These are phyloP conservation scores for Skeletonema potamos DNA, from an alignment of 108 stramenopile species.

Conservation along the genomic window DNA sequence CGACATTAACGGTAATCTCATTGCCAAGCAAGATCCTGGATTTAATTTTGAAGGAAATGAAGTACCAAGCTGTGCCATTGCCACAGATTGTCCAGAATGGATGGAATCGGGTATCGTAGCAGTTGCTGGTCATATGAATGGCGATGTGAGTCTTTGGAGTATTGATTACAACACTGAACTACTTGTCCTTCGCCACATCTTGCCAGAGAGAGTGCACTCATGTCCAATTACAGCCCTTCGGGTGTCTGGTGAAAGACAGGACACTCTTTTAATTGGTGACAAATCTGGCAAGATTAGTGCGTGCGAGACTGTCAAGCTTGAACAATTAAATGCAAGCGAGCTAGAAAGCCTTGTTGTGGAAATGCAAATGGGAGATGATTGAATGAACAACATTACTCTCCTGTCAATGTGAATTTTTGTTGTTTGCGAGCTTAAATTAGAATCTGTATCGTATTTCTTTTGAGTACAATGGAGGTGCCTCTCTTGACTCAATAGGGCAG, in stretches of 20 bases:
- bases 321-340: slow-evolving; percentile 64
- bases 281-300: slow-evolving; percentile 82
- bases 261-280: slow-evolving; percentile 89
- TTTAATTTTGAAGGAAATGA: slow-evolving; percentile 47
- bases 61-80: slow-evolving; percentile 77
- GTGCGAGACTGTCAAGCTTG: slow-evolving; percentile 75
- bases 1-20: slow-evolving; percentile 88
- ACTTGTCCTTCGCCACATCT: slow-evolving; percentile 53
- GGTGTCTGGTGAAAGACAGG: slow-evolving; percentile 63
- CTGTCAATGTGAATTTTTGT: neutral
- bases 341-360: slow-evolving; percentile 7
- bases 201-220: slow-evolving; percentile 74
- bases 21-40: slow-evolving; percentile 71
- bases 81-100: slow-evolving; percentile 94
- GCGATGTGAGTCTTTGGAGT: slow-evolving; percentile 92
- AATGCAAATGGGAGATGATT: slow-evolving; percentile 6
- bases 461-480: too few relatives aligned
- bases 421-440: neutral
- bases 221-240: slow-evolving; percentile 80
- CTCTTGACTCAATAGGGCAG: too few relatives aligned
- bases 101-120: slow-evolving; percentile 88
- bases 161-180: slow-evolving; percentile 59
- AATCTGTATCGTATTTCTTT: neutral
- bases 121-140: slow-evolving; percentile 93
- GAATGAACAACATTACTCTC: neutral